These are phyloP conservation scores for Talaromyces sp. DNA, from an alignment of 2,329 filamentous ascomycete genomes.

Conservation along the genomic window DNA sequence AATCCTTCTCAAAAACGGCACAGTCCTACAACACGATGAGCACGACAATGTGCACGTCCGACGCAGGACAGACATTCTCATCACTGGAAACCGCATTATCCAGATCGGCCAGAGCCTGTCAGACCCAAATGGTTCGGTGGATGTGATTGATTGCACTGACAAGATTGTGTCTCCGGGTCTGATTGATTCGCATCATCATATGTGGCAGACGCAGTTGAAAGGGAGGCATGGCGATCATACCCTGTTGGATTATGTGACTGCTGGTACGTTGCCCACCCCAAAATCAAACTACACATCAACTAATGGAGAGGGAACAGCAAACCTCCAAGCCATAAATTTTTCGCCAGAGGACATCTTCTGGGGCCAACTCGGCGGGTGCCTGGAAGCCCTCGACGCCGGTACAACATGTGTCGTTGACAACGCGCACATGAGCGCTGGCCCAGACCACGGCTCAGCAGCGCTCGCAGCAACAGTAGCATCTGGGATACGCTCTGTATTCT, in stretches of 20 bases:
- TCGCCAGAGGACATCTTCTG: conserved; percentile 1
- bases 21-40: not conserved
- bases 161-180: conserved; percentile 8
- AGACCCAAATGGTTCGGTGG: not conserved
- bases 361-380: conserved; percentile 7
- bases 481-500: conserved; percentile 4
- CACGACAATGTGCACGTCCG: not conserved
- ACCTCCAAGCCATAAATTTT: conserved; percentile 5
- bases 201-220: conserved; percentile 9
- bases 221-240: conserved; percentile 2
- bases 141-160: conserved; percentile 1
- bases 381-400: conserved; percentile 1
- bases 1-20: conserved; percentile 1
- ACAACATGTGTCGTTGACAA: conserved; percentile 7
- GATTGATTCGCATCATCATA: conserved; percentile 8
- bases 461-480: conserved; percentile 1
- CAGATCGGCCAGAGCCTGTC: not conserved
- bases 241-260: conserved; percentile 4
- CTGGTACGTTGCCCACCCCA: not conserved
- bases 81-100: not conserved
- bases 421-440: conserved; percentile 2
- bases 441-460: not conserved
- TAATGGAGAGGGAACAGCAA: not conserved
- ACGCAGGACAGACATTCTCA: not conserved
- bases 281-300: too few species aligned